These are phyloP conservation scores for Coemansia aciculifera DNA, from an alignment of 192 early-diverging fungal genomes.

Conservation along the genomic window DNA sequence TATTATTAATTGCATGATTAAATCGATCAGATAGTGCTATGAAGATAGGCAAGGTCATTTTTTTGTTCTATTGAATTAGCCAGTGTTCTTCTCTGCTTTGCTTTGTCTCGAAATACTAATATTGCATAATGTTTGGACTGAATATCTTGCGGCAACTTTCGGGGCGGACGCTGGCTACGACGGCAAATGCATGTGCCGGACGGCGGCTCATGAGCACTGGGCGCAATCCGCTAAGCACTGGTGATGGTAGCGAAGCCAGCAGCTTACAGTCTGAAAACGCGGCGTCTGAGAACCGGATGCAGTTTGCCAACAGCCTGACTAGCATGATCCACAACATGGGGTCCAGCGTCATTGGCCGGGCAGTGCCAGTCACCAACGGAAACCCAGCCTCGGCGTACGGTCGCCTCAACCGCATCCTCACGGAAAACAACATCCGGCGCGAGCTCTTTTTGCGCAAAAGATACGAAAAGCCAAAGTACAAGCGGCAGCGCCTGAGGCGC, in stretches of 20 bases:
- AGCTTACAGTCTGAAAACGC: not conserved
- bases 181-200: not conserved
- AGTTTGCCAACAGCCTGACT: constrained; percentile 28
- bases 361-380: constrained; percentile 49
- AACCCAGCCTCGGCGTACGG: constrained; percentile 55
- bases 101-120: not conserved
- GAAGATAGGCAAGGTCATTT: not conserved
- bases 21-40: not conserved
- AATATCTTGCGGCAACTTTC: constrained; percentile 1
- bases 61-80: not conserved
- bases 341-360: constrained; percentile 39
- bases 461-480: constrained; percentile 71
- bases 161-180: not conserved
- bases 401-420: constrained; percentile 60
- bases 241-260: not conserved
- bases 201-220: constrained; percentile 13
- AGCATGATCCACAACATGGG: constrained; percentile 2
- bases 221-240: not conserved
- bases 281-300: constrained; percentile 1
- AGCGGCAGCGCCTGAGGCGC: constrained; percentile 59
- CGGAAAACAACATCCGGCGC: constrained; percentile 59
- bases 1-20: not conserved
- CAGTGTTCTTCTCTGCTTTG: not conserved
- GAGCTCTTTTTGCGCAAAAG: constrained; percentile 58
- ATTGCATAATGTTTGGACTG: constrained; percentile 5